Conservation (phyloP, 2,329 filamentous ascomycete genomes). For the Talaromyces pinophilus region DNA sequence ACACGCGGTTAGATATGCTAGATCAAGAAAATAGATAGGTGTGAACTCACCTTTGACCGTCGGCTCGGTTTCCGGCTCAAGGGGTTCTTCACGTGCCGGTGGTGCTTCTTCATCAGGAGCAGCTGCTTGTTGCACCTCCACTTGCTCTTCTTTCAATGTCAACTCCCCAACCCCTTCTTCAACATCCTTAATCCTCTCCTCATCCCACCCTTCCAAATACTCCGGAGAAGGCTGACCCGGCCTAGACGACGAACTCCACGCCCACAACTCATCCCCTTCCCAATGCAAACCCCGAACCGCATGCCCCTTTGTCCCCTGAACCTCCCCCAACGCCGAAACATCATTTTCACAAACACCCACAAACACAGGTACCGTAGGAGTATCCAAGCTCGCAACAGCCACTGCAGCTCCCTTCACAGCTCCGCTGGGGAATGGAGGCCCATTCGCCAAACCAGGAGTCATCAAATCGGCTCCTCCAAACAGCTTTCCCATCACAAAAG, state of each 20-base stretch:
- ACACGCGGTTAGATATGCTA: constrained; percentile 20
- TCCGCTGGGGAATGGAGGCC: constrained; percentile 62
- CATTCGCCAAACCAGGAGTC: constrained; percentile 66
- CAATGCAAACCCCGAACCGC: constrained; percentile 67
- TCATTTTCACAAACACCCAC: constrained; percentile 68
- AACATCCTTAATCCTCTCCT: constrained; percentile 33
- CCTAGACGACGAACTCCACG: constrained; percentile 58
- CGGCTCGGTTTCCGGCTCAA: constrained; percentile 53
- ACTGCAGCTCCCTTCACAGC: constrained; percentile 63
- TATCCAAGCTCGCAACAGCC: constrained; percentile 62
- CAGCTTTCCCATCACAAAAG: constrained; percentile 61
- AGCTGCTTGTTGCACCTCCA: constrained; percentile 52
- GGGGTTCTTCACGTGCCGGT: constrained; percentile 25
- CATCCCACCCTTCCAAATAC: constrained; percentile 55
- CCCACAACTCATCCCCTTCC: constrained; percentile 70
- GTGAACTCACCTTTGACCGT: constrained; percentile 55
- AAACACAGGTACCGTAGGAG: constrained; percentile 62
- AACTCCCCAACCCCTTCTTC: constrained; percentile 44
- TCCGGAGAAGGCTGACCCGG: constrained; percentile 57
- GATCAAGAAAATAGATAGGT: constrained; percentile 7
- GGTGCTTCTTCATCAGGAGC: constrained; percentile 34
- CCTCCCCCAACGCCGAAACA: constrained; percentile 55
- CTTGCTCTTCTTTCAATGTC: constrained; percentile 45
- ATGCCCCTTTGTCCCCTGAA: constrained; percentile 63
- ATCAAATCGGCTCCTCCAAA: constrained; percentile 67